Percentiles rank a stretch among this genome's conserved stretches.
Conservation (phyloP, 768 basidiomycete species). For the Cubamyces sp. region DNA sequence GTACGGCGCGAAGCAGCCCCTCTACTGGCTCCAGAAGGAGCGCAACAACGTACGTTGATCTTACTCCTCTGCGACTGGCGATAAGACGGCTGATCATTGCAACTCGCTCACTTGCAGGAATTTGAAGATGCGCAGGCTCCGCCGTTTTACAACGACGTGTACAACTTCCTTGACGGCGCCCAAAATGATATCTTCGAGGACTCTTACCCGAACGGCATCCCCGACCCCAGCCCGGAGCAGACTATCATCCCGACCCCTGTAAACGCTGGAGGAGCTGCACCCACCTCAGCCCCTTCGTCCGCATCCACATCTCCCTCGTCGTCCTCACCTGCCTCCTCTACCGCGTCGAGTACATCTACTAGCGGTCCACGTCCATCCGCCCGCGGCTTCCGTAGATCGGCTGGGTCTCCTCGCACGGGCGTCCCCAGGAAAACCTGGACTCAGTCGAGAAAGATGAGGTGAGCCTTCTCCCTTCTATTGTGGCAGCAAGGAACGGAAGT, state of each 20-base stretch:
- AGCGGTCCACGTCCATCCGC: conserved; percentile 8
- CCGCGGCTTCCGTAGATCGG: conserved; percentile 5
- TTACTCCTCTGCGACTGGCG: background rate
- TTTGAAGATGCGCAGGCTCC: conserved; percentile 65
- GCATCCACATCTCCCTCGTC: background rate
- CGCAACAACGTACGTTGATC: conserved; percentile 57
- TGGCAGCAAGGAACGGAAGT: background rate
- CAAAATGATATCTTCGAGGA: conserved; percentile 75
- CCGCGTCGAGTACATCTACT: background rate
- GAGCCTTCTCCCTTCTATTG: background rate
- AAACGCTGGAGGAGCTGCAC: conserved; percentile 3
- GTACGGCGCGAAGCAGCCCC: conserved; percentile 68
- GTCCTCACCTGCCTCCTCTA: background rate
- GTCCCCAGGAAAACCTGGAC: conserved; percentile 3
- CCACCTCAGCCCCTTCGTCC: background rate
- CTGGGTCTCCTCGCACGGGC: background rate
- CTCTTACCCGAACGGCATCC: conserved; percentile 45
- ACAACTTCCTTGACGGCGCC: conserved; percentile 72
- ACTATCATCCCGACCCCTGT: conserved; percentile 33
- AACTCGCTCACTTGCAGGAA: conserved; percentile 47
- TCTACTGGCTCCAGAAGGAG: conserved; percentile 71
- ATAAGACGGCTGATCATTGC: too few relatives aligned
- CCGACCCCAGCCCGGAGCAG: conserved; percentile 32
- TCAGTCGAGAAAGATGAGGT: conserved; percentile 13
- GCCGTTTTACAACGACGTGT: conserved; percentile 68